Evolutionary conservation across 83 land plant species (phyloP).

Genomic region (Picea abies): DNA sequence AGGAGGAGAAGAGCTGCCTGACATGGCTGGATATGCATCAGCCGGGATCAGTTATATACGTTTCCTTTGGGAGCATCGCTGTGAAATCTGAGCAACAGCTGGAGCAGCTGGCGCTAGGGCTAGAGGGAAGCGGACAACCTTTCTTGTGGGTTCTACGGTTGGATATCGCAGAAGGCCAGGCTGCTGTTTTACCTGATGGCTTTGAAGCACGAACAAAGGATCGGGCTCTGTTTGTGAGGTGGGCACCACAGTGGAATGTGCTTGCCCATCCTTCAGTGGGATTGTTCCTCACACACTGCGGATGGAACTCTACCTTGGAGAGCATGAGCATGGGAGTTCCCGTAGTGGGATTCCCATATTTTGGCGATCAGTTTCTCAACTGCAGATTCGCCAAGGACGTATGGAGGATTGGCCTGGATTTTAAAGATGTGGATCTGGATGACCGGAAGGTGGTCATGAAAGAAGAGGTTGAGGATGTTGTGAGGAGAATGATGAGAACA

Average conservation of each 20-base stretch:
- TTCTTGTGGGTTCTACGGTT: too few relatives aligned
- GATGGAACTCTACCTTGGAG: conserved; percentile 41
- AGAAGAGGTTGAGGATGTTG: neutral
- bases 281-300: conserved; percentile 25
- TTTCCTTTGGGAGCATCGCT: too few relatives aligned
- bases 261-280: conserved; percentile 26
- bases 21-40: too few relatives aligned
- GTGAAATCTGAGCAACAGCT: too few relatives aligned
- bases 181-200: too few relatives aligned
- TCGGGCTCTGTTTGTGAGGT: neutral
- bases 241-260: conserved; percentile 1
- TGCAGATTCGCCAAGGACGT: neutral
- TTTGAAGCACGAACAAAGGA: too few relatives aligned
- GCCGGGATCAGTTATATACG: too few relatives aligned
- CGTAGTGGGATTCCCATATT: conserved; percentile 20
- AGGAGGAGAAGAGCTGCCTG: too few relatives aligned
- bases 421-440: neutral
- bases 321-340: conserved; percentile 13
- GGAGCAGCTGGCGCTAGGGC: too few relatives aligned
- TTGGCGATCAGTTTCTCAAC: neutral
- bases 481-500: neutral
- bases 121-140: too few relatives aligned
- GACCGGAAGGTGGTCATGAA: neutral
- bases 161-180: too few relatives aligned
- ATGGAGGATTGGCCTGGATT: neutral